These are phyloP conservation scores for Candida piceae DNA, from an alignment of 805 yeast genomes.

Conservation along the genomic window DNA sequence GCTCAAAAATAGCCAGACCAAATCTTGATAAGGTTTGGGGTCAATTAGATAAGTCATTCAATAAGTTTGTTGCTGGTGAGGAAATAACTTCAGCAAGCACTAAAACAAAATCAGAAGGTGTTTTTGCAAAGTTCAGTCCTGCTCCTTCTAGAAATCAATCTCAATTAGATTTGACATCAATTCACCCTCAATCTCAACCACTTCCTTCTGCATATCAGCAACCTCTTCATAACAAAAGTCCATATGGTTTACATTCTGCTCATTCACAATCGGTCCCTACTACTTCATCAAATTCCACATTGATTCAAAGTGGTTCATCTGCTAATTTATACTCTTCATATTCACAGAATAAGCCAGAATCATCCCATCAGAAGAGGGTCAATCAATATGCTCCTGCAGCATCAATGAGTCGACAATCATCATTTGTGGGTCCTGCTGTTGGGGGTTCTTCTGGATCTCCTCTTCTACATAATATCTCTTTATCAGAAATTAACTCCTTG, in stretches of 20 bases:
- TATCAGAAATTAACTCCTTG: background rate
- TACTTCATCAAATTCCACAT: conserved; percentile 18
- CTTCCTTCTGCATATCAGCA: conserved; percentile 11
- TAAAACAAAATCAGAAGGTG: conserved; percentile 41
- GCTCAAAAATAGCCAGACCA: conserved; percentile 38
- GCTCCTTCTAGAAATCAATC: conserved; percentile 55
- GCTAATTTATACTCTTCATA: conserved; percentile 6
- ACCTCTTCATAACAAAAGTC: conserved; percentile 1
- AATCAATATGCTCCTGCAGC: conserved; percentile 12
- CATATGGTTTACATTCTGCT: conserved; percentile 17
- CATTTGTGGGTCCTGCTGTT: too few species aligned
- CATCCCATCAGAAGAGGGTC: conserved; percentile 6
- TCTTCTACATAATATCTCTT: background rate
- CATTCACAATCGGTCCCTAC: conserved; percentile 21
- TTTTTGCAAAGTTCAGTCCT: conserved; percentile 70
- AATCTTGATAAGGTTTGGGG: conserved; percentile 76
- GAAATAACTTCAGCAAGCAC: conserved; percentile 40
- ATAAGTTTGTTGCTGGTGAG: conserved; percentile 82
- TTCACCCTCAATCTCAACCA: conserved; percentile 19
- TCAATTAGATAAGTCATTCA: conserved; percentile 73
- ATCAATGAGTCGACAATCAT: background rate
- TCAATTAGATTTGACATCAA: conserved; percentile 26
- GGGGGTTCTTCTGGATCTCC: background rate
- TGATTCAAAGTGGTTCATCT: conserved; percentile 8
- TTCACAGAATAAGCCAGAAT: conserved; percentile 10